Evolutionary conservation across 495 filamentous ascomycete genomes (phyloP).

Genomic region (Chaetomium cochliodes): DNA sequence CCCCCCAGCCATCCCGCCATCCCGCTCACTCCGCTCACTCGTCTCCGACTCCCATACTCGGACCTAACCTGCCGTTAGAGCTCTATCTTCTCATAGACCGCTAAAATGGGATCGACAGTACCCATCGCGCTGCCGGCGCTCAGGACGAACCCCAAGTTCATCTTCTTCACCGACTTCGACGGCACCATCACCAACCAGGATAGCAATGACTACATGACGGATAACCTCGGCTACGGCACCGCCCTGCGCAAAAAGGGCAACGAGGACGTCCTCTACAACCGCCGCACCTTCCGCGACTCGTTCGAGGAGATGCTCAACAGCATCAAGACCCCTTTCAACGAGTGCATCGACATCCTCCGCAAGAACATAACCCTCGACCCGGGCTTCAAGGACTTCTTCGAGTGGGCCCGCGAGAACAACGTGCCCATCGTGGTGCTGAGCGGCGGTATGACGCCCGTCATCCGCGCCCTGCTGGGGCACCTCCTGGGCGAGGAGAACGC

Average conservation of each 20-base stretch:
- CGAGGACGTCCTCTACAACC: conserved; percentile 65
- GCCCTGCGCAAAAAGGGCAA: conserved; percentile 65
- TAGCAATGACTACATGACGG: conserved; percentile 93
- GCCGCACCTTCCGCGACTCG: conserved; percentile 71
- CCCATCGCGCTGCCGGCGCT: conserved; percentile 49
- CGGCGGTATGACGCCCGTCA: conserved; percentile 89
- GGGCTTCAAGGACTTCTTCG: conserved; percentile 78
- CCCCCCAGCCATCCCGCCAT: background rate
- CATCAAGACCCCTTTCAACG: conserved; percentile 69
- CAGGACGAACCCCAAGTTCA: conserved; percentile 70
- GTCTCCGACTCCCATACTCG: background rate
- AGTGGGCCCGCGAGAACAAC: conserved; percentile 75
- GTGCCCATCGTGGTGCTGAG: conserved; percentile 90
- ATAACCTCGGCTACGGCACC: conserved; percentile 81
- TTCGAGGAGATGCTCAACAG: conserved; percentile 88
- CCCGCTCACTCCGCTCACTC: conserved; percentile 1
- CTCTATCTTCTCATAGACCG: background rate
- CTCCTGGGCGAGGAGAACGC: conserved; percentile 71
- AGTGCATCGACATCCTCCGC: conserved; percentile 72
- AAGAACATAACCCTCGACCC: conserved; percentile 86
- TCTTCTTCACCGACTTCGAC: conserved; percentile 98
- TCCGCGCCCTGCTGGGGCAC: conserved; percentile 73
- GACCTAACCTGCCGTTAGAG: background rate
- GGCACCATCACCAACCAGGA: conserved; percentile 90
- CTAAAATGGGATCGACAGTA: conserved; percentile 33